These are phyloP conservation scores for Aurifilum marmelostoma DNA, from an alignment of 2,329 filamentous ascomycete species.

Conservation along the genomic window DNA sequence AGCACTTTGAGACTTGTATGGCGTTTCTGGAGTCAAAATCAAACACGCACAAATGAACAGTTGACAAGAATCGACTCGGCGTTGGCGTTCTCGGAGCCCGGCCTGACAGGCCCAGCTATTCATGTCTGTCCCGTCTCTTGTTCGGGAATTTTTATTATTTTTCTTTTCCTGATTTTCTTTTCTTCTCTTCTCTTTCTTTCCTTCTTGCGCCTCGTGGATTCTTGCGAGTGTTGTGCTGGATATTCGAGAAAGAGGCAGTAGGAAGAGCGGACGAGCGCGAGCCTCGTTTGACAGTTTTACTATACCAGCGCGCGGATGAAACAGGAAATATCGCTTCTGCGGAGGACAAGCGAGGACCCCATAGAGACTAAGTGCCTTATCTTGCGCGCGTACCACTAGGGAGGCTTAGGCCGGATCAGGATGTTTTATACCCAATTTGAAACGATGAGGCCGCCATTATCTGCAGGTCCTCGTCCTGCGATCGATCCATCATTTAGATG, in stretches of 20 bases:
- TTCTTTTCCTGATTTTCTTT: too few relatives aligned
- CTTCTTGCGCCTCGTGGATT: background rate
- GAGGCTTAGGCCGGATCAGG: background rate
- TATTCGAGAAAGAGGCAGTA: background rate
- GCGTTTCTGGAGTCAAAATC: conserved; percentile 13
- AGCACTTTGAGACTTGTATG: conserved; percentile 8
- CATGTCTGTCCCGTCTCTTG: background rate
- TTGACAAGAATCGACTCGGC: conserved; percentile 14
- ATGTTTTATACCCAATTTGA: background rate
- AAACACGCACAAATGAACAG: conserved; percentile 10
- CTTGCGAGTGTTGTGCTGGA: background rate
- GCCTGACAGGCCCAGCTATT: background rate
- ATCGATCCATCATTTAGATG: background rate
- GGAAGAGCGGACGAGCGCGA: background rate
- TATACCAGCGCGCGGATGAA: background rate
- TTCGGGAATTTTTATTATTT: background rate
- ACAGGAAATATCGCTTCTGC: background rate
- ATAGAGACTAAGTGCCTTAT: background rate
- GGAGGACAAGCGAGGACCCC: background rate
- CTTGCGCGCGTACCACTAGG: background rate
- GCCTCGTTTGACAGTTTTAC: background rate
- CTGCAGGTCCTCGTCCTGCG: background rate
- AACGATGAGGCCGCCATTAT: background rate
- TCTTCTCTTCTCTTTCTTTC: too few relatives aligned
- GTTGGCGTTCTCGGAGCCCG: conserved; percentile 8